Percentiles rank a stretch among this genome's conserved stretches.
Conservation (phyloP, 306 rosid genomes). For the Lathyrus tuberosus region DNA sequence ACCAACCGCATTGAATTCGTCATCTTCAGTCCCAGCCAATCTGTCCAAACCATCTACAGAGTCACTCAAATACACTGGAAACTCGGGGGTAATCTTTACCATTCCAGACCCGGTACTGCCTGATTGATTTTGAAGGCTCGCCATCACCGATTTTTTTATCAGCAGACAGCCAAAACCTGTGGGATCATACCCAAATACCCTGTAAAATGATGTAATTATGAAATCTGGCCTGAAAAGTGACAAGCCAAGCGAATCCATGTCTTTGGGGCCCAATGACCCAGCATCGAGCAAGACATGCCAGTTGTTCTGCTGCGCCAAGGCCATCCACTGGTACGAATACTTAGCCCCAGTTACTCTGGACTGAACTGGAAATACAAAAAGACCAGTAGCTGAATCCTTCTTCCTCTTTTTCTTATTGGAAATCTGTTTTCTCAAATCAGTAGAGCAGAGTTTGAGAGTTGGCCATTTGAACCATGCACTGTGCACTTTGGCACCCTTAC, state of each 20-base stretch:
- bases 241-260: conserved; percentile 97
- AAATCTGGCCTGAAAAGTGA: conserved; percentile 97
- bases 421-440: conserved; percentile 94
- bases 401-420: conserved; percentile 82
- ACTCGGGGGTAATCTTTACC: conserved; percentile 94
- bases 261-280: conserved; percentile 97
- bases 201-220: conserved; percentile 89
- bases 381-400: conserved; percentile 91
- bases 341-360: conserved; percentile 96
- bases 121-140: conserved; percentile 84
- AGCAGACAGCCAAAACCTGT: conserved; percentile 97
- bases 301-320: conserved; percentile 93
- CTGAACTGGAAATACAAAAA: conserved; percentile 95
- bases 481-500: conserved; percentile 86
- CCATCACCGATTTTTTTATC: conserved; percentile 90
- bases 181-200: conserved; percentile 96
- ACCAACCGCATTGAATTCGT: conserved; percentile 50
- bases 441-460: conserved; percentile 88
- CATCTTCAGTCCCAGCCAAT: conserved; percentile 68
- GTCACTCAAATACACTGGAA: conserved; percentile 85
- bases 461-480: conserved; percentile 99
- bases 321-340: conserved; percentile 99
- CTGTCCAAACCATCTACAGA: conserved; percentile 82
- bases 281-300: conserved; percentile 99
- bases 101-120: conserved; percentile 93